Base-by-base conservation (phyloP, 805 yeast genomes). In the Candida golubevii region DNA sequence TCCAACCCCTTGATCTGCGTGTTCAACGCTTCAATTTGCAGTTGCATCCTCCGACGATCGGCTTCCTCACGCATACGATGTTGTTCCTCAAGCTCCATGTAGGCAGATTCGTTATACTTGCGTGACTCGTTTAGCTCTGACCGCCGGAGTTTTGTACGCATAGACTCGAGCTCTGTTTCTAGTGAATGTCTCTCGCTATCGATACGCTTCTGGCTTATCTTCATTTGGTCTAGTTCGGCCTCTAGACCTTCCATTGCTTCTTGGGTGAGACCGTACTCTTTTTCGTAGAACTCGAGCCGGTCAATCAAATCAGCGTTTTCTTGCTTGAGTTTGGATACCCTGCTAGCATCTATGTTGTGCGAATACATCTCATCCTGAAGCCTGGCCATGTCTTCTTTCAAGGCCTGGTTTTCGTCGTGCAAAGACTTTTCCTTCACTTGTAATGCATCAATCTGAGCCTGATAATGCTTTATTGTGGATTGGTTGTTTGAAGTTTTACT, bases 21-120 rank as follows among this genome's bases (percentile, higher is more conserved):
- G 30, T 64, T 66, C 43, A 74, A 55, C 6, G 60, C 55, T 11
- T 64, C 66, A 9, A 74, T 59, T 44, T 74, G 65, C 44, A 40
- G 46, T 54, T 52, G 36, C 45, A 50, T 30, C 13, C 55, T 47
- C 26, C 29, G 40, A 32, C 39, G 53, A 44, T 70, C 72, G 6
- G 57, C 51, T 32, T 59, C 58, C 29, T 53, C 47, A 23, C 52
- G 55, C 45, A 50, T 47, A 33, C 55, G 45, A 38, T 50, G 57
- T 18, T 54, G 47, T 14, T 53, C 55, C 29, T 59, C 63, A 31
- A 59, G 51, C 48, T 51, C 65, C 36, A 50, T 43, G 26, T 61
- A 50, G 1, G 56, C 45, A 44, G 54, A 23, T 41, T 53, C 56
- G 39, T 53, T 53, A 39, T 43, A 47, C 36, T 51, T 53, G 12